Base-by-base conservation (phyloP, 306 rosid genomes). In the Vigna hirtella region DNA sequence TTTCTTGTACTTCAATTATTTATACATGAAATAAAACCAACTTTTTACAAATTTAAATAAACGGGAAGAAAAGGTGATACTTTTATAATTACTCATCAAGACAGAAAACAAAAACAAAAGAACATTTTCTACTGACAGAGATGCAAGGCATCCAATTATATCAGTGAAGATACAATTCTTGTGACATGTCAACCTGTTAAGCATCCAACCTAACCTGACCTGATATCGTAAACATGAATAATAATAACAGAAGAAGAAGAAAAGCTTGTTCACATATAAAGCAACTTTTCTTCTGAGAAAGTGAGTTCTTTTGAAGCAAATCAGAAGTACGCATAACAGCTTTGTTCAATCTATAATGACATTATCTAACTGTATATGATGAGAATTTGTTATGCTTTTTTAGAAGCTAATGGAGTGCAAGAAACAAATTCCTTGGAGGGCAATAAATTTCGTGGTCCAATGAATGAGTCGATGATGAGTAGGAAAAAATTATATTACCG, bases 321-420 rank as follows among this genome's bases (percentile, higher is more conserved):
- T 45, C 2, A 42, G 7, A 58, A 42, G 42, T 9, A 4, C 22
- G 12, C 30, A 59, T 17, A 28, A 28, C 57, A 58, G n/a, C 34
- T 74, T 59, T 45, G 13, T 28, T 18, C 47, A 11, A 62, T 62
- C 15, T 28, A 47, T 28, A 28, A 59, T 28, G 48, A 47, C 49
- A 71, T 24, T 2, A 47, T 67, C 63, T 65, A 73, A 53, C 43
- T 32, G 73, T 22, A 47, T 10, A 2, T 30, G 30, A 18, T 71
- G 28, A 36, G 24, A 15, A 24, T 45, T 55, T 72, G 28, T 6
- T 36, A 1, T 66, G 9, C 6, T 55, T 56, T 22, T 72, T 59
- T 13, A 82, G 82, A 50, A 34, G 30, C 34, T 6, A 72, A 65
- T 56, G 79, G 55, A 77, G 66, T 50, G 30, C 57, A 66, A 72